Evolutionary conservation across 495 filamentous ascomycete genomes (phyloP).

Genomic region (Annulohypoxylon moriforme): DNA sequence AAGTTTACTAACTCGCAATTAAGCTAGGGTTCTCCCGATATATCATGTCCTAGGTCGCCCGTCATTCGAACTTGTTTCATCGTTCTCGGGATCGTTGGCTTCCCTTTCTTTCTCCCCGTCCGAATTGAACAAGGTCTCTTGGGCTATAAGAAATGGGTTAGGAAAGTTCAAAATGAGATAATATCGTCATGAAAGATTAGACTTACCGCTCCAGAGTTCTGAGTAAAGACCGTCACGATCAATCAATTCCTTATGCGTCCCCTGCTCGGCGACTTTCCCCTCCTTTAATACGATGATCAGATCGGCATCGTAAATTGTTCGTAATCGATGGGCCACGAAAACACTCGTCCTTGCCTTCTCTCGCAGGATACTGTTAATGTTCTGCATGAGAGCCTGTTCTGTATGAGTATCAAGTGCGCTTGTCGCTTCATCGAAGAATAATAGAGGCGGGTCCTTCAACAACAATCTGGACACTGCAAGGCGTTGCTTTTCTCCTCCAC

Average conservation of each 20-base stretch:
- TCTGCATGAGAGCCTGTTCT: slow-evolving; percentile 88
- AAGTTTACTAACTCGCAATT: background rate
- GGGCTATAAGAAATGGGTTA: slow-evolving; percentile 49
- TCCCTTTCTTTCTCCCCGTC: slow-evolving; percentile 49
- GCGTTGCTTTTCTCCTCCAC: slow-evolving; percentile 95
- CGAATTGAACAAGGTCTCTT: slow-evolving; percentile 57
- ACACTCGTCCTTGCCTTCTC: slow-evolving; percentile 91
- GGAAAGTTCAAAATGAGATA: background rate
- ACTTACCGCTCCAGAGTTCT: slow-evolving; percentile 88
- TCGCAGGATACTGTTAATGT: slow-evolving; percentile 92
- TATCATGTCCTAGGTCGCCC: slow-evolving; percentile 1
- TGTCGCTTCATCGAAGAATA: slow-evolving; percentile 99
- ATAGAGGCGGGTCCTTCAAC: slow-evolving; percentile 88
- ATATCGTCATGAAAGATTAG: background rate
- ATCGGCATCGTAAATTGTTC: slow-evolving; percentile 95
- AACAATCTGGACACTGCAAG: slow-evolving; percentile 87
- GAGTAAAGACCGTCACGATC: slow-evolving; percentile 84
- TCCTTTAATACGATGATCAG: slow-evolving; percentile 91
- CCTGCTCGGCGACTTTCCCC: slow-evolving; percentile 84
- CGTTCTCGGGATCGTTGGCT: background rate
- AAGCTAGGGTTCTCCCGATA: background rate
- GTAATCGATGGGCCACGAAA: slow-evolving; percentile 90
- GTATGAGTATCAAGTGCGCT: slow-evolving; percentile 96
- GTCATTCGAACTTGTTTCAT: background rate
- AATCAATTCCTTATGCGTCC: slow-evolving; percentile 86